These are phyloP conservation scores for Insectozyma bohioensis DNA, from an alignment of 1,139 yeast species.

Conservation along the genomic window DNA sequence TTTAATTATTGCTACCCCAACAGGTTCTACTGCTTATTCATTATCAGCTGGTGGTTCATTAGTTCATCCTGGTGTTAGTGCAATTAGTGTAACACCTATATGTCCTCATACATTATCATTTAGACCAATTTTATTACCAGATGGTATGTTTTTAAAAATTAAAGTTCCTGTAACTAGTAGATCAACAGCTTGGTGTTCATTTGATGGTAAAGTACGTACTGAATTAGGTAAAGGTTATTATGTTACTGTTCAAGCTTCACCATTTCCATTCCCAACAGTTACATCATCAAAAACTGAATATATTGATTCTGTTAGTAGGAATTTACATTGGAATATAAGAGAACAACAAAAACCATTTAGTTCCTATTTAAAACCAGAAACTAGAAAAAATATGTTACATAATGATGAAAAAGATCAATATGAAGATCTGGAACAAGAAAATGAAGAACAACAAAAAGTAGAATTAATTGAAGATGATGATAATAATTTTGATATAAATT, in stretches of 20 bases:
- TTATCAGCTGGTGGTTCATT: constrained; percentile 88
- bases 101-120: constrained; percentile 91
- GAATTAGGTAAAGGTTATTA: constrained; percentile 73
- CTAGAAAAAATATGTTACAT: constrained; percentile 8
- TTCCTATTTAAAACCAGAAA: constrained; percentile 14
- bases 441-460: constrained; percentile 7
- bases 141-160: constrained; percentile 75
- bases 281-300: constrained; percentile 74
- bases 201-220: constrained; percentile 79
- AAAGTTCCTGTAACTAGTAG: constrained; percentile 70
- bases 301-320: constrained; percentile 78
- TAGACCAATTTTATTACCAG: constrained; percentile 84
- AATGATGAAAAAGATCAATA: constrained; percentile 8
- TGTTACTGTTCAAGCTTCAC: constrained; percentile 74
- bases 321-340: constrained; percentile 83
- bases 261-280: constrained; percentile 85
- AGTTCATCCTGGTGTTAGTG: constrained; percentile 87
- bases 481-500: constrained; percentile 31
- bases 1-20: constrained; percentile 82
- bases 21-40: constrained; percentile 91
- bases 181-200: constrained; percentile 86
- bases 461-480: constrained; percentile 16
- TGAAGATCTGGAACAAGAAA: no score
- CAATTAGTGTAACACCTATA: constrained; percentile 86
- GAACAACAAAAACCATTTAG: constrained; percentile 76